phyloP scores from a whole-genome alignment of 1,284 basidiomycete genomes.

The Leccinum subspadiceum region DNA sequence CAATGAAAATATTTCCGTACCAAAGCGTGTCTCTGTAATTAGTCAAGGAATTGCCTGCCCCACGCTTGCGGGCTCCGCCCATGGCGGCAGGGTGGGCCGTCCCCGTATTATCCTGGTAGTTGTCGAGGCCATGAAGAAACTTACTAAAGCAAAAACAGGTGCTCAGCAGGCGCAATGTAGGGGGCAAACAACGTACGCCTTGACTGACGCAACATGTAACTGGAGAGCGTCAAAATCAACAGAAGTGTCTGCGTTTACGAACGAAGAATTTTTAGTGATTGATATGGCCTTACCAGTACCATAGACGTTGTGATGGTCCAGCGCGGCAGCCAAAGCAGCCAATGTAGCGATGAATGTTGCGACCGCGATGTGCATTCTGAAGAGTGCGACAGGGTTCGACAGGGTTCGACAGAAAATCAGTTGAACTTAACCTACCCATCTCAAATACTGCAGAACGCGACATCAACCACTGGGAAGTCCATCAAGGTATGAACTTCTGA shows the following conservation, averaged over 20 bases:
- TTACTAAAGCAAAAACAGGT: constrained; percentile 10
- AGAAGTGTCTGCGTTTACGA: constrained; percentile 5
- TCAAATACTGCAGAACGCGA: background rate
- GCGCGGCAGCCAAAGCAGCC: background rate
- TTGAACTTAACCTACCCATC: background rate
- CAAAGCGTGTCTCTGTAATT: constrained; percentile 24
- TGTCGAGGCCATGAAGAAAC: constrained; percentile 5
- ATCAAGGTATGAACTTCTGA: background rate
- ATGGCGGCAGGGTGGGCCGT: constrained; percentile 6
- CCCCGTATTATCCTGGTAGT: constrained; percentile 18
- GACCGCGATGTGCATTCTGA: background rate
- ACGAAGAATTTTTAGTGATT: constrained; percentile 10
- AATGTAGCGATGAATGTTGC: background rate
- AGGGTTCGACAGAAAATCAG: background rate
- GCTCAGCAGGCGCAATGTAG: background rate
- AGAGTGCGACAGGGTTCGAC: background rate
- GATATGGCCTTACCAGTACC: constrained; percentile 5
- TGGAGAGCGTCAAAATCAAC: constrained; percentile 12
- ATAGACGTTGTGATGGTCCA: background rate
- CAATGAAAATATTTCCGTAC: constrained; percentile 33
- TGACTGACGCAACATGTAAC: constrained; percentile 5
- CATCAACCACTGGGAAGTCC: background rate
- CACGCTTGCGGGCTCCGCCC: background rate
- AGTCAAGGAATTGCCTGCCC: constrained; percentile 18
- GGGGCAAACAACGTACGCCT: constrained; percentile 6